A percentile compares a stretch with the other conserved stretches of the same genome.
These are phyloP conservation scores for Alternaria dauci DNA, from an alignment of 2,329 filamentous ascomycete species.

Conservation along the genomic window DNA sequence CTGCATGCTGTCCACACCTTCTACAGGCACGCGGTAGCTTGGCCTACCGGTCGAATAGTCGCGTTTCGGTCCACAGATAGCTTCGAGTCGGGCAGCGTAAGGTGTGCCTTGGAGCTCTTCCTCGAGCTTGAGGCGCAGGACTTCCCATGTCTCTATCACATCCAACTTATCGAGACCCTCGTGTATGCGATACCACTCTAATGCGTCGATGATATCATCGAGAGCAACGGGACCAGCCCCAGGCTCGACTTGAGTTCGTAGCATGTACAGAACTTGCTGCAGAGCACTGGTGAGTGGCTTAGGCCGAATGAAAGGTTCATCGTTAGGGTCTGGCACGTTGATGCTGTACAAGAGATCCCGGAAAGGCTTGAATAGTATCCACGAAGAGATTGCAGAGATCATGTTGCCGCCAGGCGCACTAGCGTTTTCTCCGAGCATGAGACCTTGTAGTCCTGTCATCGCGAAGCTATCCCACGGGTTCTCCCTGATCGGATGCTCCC, in stretches of 20 bases:
- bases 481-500: conserved; percentile 65
- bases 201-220: conserved; percentile 46
- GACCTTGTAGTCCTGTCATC: conserved; percentile 65
- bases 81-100: conserved; percentile 51
- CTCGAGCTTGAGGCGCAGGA: conserved; percentile 61
- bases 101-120: conserved; percentile 60
- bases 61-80: conserved; percentile 57
- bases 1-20: conserved; percentile 51
- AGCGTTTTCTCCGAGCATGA: conserved; percentile 44
- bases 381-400: conserved; percentile 65
- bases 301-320: conserved; percentile 57
- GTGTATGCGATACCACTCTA: conserved; percentile 54
- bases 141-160: conserved; percentile 65
- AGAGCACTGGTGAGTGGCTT: conserved; percentile 61
- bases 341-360: conserved; percentile 63
- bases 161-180: conserved; percentile 55
- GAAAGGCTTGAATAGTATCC: conserved; percentile 67
- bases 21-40: conserved; percentile 48
- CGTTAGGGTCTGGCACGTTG: conserved; percentile 57
- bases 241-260: conserved; percentile 55
- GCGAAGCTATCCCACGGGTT: conserved; percentile 66
- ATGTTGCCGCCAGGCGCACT: conserved; percentile 51
- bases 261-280: conserved; percentile 61
- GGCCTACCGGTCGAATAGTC: conserved; percentile 45
- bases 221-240: conserved; percentile 45